Evolutionary conservation across 352 stramenopile genomes (phyloP).

Genomic region (Globisporangium cylindrosporum): DNA sequence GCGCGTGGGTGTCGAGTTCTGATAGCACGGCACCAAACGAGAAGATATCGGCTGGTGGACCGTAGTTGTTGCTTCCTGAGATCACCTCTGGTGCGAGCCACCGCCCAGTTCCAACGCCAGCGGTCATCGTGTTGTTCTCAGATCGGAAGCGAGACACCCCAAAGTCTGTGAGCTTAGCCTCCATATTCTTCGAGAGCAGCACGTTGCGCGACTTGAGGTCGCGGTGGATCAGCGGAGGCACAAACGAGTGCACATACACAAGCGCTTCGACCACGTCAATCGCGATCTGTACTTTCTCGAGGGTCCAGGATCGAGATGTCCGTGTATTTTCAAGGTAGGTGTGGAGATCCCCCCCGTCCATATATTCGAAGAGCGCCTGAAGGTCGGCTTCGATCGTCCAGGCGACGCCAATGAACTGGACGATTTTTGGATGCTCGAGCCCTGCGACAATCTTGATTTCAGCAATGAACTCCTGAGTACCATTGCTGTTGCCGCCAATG

Average conservation of each 20-base stretch:
- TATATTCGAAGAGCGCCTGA: slow-evolving; percentile 13
- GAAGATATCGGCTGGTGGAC: slow-evolving; percentile 40
- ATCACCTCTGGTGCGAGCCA: slow-evolving; percentile 16
- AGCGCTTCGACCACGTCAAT: slow-evolving; percentile 51
- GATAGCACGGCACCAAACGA: slow-evolving; percentile 42
- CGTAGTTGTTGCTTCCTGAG: slow-evolving; percentile 24
- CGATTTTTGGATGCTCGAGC: slow-evolving; percentile 12
- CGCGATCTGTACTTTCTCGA: slow-evolving; percentile 21
- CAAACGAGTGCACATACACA: slow-evolving; percentile 60
- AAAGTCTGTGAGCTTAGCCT: slow-evolving; percentile 66
- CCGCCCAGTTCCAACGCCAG: background rate
- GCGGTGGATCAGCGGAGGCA: slow-evolving; percentile 48
- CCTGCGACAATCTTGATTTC: slow-evolving; percentile 12
- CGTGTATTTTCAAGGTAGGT: background rate
- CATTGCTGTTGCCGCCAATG: background rate
- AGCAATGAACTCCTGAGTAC: slow-evolving; percentile 3
- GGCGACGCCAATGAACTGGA: slow-evolving; percentile 4
- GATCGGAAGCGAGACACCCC: slow-evolving; percentile 46
- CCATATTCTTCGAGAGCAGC: slow-evolving; percentile 27
- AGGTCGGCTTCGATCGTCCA: slow-evolving; percentile 6
- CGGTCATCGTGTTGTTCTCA: slow-evolving; percentile 48
- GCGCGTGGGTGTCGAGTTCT: slow-evolving; percentile 47
- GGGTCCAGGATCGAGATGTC: background rate
- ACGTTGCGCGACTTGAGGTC: slow-evolving; percentile 66
- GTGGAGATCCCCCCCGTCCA: slow-evolving; percentile 4